Conservation (phyloP, 768 basidiomycete species). For the Xerocomellus chrysenteron region DNA sequence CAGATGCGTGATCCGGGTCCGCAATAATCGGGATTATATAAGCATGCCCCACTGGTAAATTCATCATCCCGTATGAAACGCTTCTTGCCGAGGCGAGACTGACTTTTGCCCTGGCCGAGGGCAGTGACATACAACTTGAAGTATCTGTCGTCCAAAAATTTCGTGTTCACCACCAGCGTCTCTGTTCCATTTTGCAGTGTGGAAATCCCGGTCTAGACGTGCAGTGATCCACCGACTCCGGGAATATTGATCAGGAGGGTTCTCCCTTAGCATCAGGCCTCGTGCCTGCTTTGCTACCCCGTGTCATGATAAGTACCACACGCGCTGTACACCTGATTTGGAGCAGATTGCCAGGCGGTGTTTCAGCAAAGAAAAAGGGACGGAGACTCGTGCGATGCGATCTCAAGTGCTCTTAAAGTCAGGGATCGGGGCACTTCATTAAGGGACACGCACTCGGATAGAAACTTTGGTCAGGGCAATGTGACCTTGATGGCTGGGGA, state of each 20-base stretch:
- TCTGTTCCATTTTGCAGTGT: neutral
- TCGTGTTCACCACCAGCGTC: neutral
- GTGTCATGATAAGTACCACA: constrained; percentile 1
- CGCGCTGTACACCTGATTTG: constrained; percentile 4
- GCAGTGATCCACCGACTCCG: neutral
- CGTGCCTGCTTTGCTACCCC: neutral
- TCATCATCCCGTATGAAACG: constrained; percentile 4
- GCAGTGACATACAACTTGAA: neutral
- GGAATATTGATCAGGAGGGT: neutral
- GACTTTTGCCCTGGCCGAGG: neutral
- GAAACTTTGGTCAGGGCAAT: constrained; percentile 25
- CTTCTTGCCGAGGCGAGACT: constrained; percentile 6
- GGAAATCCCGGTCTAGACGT: neutral
- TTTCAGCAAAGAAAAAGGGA: constrained; percentile 15
- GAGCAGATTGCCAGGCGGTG: neutral
- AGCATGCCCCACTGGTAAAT: constrained; percentile 4
- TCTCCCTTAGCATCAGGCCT: constrained; percentile 4
- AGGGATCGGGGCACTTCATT: constrained; percentile 12
- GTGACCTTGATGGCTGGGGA: constrained; percentile 36
- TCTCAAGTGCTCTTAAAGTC: constrained; percentile 2
- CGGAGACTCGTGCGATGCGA: neutral
- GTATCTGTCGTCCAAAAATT: neutral
- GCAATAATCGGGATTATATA: constrained; percentile 29
- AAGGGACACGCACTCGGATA: constrained; percentile 10
- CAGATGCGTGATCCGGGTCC: constrained; percentile 30